These are phyloP conservation scores for Cenchrus fungigraminus DNA, from an alignment of 176 grass and related monocot genomes.

Conservation along the genomic window DNA sequence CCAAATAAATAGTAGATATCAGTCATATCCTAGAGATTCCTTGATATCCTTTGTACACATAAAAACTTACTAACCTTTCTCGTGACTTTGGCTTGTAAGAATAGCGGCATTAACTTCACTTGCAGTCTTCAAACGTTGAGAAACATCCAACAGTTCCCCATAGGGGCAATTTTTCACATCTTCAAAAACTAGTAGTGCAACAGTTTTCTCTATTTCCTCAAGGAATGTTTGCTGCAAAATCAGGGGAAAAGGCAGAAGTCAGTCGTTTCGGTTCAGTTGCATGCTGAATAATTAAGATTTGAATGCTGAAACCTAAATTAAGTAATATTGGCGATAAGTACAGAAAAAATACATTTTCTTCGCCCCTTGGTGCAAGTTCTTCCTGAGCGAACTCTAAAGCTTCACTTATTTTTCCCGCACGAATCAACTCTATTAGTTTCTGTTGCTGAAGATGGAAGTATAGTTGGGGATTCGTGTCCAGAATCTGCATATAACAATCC, in stretches of 20 bases:
- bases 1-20: not conserved
- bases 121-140: slow-evolving; percentile 93
- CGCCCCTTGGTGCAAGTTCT: slow-evolving; percentile 91
- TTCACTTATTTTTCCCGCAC: slow-evolving; percentile 83
- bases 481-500: slow-evolving; percentile 64
- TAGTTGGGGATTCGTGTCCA: slow-evolving; percentile 93
- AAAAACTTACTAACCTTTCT: slow-evolving; percentile 76
- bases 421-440: slow-evolving; percentile 97
- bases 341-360: slow-evolving; percentile 83
- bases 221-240: slow-evolving; percentile 80
- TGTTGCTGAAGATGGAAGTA: slow-evolving; percentile 99
- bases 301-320: slow-evolving; percentile 2
- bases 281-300: not conserved
- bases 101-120: slow-evolving; percentile 97
- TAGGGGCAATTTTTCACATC: slow-evolving; percentile 96
- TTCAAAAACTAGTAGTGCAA: slow-evolving; percentile 90
- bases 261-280: not conserved
- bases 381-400: slow-evolving; percentile 98
- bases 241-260: not conserved
- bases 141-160: slow-evolving; percentile 84
- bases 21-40: not conserved
- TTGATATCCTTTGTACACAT: not conserved
- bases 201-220: slow-evolving; percentile 95
- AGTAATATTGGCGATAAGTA: not conserved
- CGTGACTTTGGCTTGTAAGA: slow-evolving; percentile 97